These are phyloP conservation scores for Hydnomerulius pinastri DNA, from an alignment of 768 basidiomycete genomes.

Conservation along the genomic window DNA sequence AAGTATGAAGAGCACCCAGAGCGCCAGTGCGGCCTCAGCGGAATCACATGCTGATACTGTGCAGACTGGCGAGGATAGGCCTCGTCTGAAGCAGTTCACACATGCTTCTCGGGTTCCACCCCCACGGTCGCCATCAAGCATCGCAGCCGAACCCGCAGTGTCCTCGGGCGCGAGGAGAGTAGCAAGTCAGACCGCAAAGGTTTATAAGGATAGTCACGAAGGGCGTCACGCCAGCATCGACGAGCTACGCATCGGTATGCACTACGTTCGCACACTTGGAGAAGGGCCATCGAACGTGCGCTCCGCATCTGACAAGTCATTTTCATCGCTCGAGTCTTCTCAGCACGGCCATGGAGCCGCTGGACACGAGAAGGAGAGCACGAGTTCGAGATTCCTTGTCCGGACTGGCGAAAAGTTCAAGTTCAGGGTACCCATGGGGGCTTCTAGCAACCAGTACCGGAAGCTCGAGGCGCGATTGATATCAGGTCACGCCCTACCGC, in stretches of 20 bases:
- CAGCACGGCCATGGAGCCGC: conserved; percentile 37
- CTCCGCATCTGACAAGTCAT: conserved; percentile 46
- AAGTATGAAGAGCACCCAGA: conserved; percentile 54
- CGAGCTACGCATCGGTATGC: conserved; percentile 67
- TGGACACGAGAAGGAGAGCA: conserved; percentile 26
- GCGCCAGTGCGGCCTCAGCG: conserved; percentile 38
- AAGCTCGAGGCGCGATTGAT: conserved; percentile 50
- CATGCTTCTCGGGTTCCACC: conserved; percentile 66
- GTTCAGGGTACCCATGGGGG: conserved; percentile 51
- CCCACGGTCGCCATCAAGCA: conserved; percentile 46
- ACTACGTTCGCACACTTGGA: conserved; percentile 70
- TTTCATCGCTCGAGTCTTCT: conserved; percentile 65
- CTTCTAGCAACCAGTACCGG: conserved; percentile 27
- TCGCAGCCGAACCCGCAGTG: conserved; percentile 17
- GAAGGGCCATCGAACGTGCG: conserved; percentile 42
- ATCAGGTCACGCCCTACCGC: conserved; percentile 54
- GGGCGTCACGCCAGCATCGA: conserved; percentile 50
- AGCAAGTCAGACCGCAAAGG: conserved; percentile 65
- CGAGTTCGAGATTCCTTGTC: conserved; percentile 45
- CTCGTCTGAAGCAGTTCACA: conserved; percentile 73
- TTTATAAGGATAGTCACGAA: conserved; percentile 43
- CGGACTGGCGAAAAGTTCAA: conserved; percentile 60
- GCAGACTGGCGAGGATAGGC: conserved; percentile 39
- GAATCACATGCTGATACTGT: conserved; percentile 34
- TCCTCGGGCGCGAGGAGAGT: conserved; percentile 42